These are phyloP conservation scores for Astrocystis sublimbata DNA, from an alignment of 495 filamentous ascomycete genomes.

Conservation along the genomic window DNA sequence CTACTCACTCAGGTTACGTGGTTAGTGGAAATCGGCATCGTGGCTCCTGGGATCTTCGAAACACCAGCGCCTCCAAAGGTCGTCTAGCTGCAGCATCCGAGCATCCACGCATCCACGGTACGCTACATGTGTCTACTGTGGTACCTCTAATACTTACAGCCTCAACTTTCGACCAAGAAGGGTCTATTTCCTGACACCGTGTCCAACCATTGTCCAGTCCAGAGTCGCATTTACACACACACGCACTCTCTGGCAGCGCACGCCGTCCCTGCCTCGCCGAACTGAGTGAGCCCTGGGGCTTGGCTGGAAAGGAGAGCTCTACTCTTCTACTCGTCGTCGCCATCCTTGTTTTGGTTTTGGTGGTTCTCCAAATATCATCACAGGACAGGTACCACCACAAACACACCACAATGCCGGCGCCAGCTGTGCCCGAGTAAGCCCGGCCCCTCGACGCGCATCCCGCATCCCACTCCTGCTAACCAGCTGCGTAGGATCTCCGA, in stretches of 20 bases:
- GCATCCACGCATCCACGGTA: too few species aligned
- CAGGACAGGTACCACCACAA: neutral
- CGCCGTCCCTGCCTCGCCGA: neutral
- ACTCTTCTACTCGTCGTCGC: too few species aligned
- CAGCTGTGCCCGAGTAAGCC: conserved; percentile 85
- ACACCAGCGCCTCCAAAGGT: too few species aligned
- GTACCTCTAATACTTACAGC: neutral
- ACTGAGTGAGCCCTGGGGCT: too few species aligned
- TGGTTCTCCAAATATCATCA: conserved; percentile 2
- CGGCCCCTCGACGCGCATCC: conserved; percentile 13
- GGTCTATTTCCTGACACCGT: neutral
- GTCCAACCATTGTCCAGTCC: neutral
- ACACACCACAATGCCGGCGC: conserved; percentile 75
- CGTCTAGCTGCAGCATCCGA: too few species aligned
- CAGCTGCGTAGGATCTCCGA: conserved; percentile 72
- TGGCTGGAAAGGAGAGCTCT: conserved; percentile 16
- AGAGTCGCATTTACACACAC: too few species aligned
- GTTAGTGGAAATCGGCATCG: too few species aligned
- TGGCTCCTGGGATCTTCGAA: too few species aligned
- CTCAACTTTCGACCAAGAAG: neutral
- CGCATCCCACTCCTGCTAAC: neutral
- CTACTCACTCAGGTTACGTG: too few species aligned
- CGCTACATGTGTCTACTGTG: too few species aligned
- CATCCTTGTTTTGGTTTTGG: too few species aligned
- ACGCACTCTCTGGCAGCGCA: neutral